These are phyloP conservation scores for Kodamaea arcana DNA, from an alignment of 1,139 yeast genomes.

Conservation along the genomic window DNA sequence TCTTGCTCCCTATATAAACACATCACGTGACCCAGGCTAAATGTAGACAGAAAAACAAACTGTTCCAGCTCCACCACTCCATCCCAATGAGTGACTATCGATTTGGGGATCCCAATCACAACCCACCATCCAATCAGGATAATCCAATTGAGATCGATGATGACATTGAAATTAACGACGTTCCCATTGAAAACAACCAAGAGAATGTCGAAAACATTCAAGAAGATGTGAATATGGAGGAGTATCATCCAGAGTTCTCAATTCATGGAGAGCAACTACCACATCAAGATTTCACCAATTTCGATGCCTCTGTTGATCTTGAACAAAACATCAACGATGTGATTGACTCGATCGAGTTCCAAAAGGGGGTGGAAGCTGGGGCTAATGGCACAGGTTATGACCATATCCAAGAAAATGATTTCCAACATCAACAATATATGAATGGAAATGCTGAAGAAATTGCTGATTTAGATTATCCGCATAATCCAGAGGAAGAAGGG, in stretches of 20 bases:
- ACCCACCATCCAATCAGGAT: not conserved
- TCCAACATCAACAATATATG: too few species aligned
- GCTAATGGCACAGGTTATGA: too few species aligned
- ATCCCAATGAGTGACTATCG: constrained; percentile 1
- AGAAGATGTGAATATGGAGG: not conserved
- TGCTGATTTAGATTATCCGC: too few species aligned
- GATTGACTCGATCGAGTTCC: not conserved
- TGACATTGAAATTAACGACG: not conserved
- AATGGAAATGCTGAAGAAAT: too few species aligned
- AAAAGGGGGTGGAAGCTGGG: too few species aligned
- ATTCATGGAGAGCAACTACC: not conserved
- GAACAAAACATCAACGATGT: not conserved
- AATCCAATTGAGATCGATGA: not conserved
- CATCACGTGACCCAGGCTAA: too few species aligned
- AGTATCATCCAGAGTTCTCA: not conserved
- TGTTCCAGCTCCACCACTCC: not conserved
- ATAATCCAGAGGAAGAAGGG: too few species aligned
- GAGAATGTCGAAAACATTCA: not conserved
- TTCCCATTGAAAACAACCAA: not conserved
- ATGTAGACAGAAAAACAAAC: not conserved
- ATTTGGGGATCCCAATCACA: not conserved
- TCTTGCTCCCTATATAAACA: too few species aligned
- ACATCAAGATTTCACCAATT: not conserved
- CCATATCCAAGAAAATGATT: too few species aligned
- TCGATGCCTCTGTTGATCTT: not conserved